Percentiles rank a stretch among this genome's conserved stretches.
phyloP scores from a whole-genome alignment of 1,139 yeast genomes.

The Wickerhamomyces sp. region DNA sequence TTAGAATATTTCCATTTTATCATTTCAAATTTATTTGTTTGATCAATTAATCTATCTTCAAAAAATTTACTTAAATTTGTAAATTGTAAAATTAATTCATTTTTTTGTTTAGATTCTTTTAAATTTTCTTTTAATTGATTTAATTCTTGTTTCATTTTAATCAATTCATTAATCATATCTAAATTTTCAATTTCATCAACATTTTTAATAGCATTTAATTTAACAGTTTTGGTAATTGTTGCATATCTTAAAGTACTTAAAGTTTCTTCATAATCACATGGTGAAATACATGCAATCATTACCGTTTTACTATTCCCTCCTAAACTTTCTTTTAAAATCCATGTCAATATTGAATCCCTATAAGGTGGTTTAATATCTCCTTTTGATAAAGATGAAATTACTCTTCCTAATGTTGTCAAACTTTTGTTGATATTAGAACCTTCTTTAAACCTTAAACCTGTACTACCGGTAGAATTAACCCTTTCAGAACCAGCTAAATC shows the following conservation, averaged over 20 bases:
- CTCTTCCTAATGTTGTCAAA: slow-evolving; percentile 70
- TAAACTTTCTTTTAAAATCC: slow-evolving; percentile 64
- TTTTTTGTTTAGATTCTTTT: slow-evolving; percentile 27
- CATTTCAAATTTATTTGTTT: slow-evolving; percentile 21
- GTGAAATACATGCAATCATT: slow-evolving; percentile 74
- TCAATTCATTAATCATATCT: slow-evolving; percentile 20
- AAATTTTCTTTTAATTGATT: slow-evolving; percentile 23
- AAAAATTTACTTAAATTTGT: slow-evolving; percentile 29
- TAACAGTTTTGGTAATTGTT: slow-evolving; percentile 64
- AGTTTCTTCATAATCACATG: slow-evolving; percentile 72
- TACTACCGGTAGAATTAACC: slow-evolving; percentile 56
- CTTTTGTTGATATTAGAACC: slow-evolving; percentile 75
- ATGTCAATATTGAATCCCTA: slow-evolving; percentile 68
- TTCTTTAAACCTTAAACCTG: slow-evolving; percentile 63
- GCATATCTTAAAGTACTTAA: slow-evolving; percentile 72
- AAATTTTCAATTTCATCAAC: slow-evolving; percentile 33
- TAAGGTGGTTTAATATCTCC: slow-evolving; percentile 37
- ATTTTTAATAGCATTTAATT: slow-evolving; percentile 52
- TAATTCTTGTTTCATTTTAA: slow-evolving; percentile 35
- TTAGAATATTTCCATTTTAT: slow-evolving; percentile 9
- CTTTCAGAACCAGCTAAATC: slow-evolving; percentile 85
- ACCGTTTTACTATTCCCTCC: slow-evolving; percentile 75
- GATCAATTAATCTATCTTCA: slow-evolving; percentile 35
- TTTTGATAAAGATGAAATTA: slow-evolving; percentile 56
- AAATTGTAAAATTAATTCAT: slow-evolving; percentile 20